A percentile compares a stretch with the other conserved stretches of the same genome.
Evolutionary conservation across 1,139 yeast genomes (phyloP).

Genomic region (Lodderomyces theae): DNA sequence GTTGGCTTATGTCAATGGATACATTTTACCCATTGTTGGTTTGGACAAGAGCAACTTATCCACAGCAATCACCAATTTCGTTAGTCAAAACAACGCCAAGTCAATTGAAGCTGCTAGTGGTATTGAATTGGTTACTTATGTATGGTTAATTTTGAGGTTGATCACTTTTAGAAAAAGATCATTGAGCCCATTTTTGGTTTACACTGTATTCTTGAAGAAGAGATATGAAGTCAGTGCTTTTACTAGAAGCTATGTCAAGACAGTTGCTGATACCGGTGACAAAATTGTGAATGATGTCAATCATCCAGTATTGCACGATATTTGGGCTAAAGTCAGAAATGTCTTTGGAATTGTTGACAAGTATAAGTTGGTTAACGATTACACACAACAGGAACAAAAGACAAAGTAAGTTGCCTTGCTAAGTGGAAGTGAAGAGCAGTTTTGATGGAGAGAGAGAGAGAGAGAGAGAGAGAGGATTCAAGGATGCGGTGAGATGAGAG

Average conservation of each 20-base stretch:
- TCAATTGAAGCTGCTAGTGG: slow-evolving; percentile 72
- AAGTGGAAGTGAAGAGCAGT: slow-evolving; percentile 1
- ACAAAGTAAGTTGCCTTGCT: slow-evolving; percentile 2
- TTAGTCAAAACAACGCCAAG: slow-evolving; percentile 61
- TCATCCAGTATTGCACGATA: slow-evolving; percentile 60
- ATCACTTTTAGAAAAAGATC: slow-evolving; percentile 65
- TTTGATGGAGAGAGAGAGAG: neutral
- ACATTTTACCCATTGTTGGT: slow-evolving; percentile 65
- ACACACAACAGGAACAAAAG: slow-evolving; percentile 17
- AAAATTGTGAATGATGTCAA: slow-evolving; percentile 54
- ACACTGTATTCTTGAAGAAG: slow-evolving; percentile 67
- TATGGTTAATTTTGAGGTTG: slow-evolving; percentile 51
- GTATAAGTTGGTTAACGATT: slow-evolving; percentile 35
- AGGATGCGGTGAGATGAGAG: neutral
- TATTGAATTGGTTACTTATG: slow-evolving; percentile 59
- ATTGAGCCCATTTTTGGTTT: slow-evolving; percentile 56
- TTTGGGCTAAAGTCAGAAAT: slow-evolving; percentile 60
- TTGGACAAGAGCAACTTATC: slow-evolving; percentile 41
- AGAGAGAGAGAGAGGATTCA: neutral
- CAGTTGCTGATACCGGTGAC: slow-evolving; percentile 71
- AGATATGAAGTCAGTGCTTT: slow-evolving; percentile 76
- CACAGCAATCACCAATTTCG: slow-evolving; percentile 49
- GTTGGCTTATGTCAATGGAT: slow-evolving; percentile 56
- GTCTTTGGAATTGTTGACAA: slow-evolving; percentile 36
- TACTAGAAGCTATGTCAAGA: slow-evolving; percentile 68